Evolutionary conservation across 768 basidiomycete genomes (phyloP), one percentile per base, ranked within the genome.

Genomic region (Hericium rajendrae): DNA sequence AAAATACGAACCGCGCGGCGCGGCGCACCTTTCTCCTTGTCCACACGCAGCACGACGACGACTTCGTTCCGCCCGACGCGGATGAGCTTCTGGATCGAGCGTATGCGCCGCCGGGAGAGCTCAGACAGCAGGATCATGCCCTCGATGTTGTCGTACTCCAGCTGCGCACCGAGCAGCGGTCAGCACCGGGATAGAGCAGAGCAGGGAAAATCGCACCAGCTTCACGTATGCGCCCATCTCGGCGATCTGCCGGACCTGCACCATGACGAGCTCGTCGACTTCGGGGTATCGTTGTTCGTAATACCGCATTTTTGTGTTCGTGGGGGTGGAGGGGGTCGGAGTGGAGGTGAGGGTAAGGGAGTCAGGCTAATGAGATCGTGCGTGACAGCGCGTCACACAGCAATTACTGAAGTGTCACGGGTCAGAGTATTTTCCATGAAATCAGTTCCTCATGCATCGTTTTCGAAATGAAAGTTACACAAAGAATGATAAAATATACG

Each of bases 191-290:
- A 6, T 6, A 32, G 32, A 10, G 32, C 32, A 51, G 20, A 16
- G 28, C 18, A 38, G 39, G 39, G 46, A 48, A 55, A 55, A 16
- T 24, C 88, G 64, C 63, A 95, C 94, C 64, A 99, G 79, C 69
- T 97, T 97, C 62, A 99, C 97, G 70, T 99, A 98, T 48, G 97
- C 97, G 51, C 97, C 97, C 95, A 98, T 99, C 72, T 99, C 95
- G 54, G 94, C 92, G 66, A 99, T 99, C 75, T 97, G 93, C 71
- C 91, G 90, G 61, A 99, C 97, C 69, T 98, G 94, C 12, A 99
- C 97, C 95, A 98, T 97, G 72, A 98, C 97, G 53, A 98, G 85
- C 71, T 97, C 91, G 70, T 99, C 95, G 61, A 97, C 91, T 72
- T 97, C 91, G 26, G 94, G 94, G 69, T 94, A 97, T 65, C 85